Conservation (phyloP, 148 eudicot genomes). For the Chenopodium formosanum region DNA sequence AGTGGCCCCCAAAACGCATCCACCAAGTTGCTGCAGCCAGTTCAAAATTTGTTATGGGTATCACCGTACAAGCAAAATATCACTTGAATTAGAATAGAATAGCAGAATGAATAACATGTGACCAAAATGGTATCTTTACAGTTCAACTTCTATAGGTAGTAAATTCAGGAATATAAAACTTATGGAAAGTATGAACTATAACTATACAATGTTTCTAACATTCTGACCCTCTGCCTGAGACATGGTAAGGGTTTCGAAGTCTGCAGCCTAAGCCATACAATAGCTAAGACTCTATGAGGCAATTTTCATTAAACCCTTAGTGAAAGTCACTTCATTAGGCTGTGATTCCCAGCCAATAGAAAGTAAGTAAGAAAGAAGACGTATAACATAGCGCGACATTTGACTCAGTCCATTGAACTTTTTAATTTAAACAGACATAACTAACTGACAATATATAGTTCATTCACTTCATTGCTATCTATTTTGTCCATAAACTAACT, state of each 20-base stretch:
- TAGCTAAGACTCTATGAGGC: neutral
- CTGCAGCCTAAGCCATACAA: neutral
- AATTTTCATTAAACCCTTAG: neutral
- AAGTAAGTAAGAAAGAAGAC: neutral
- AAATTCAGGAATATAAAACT: neutral
- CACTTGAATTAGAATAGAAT: neutral
- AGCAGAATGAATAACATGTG: neutral
- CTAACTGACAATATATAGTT: neutral
- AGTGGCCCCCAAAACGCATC: slow-evolving; percentile 45
- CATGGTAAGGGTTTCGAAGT: neutral
- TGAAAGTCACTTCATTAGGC: neutral
- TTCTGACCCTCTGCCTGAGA: neutral
- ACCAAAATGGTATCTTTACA: neutral
- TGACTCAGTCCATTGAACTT: neutral
- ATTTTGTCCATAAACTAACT: neutral
- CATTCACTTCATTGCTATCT: neutral
- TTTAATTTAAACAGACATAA: neutral
- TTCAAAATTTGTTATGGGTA: neutral
- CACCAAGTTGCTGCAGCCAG: slow-evolving; percentile 60
- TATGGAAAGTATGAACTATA: neutral
- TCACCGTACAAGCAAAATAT: neutral
- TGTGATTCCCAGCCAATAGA: neutral
- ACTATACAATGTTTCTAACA: neutral
- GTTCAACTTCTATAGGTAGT: neutral
- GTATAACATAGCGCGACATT: neutral